Evolutionary conservation across 805 yeast species (phyloP).

Genomic region (Candida pseudoglaebosa): DNA sequence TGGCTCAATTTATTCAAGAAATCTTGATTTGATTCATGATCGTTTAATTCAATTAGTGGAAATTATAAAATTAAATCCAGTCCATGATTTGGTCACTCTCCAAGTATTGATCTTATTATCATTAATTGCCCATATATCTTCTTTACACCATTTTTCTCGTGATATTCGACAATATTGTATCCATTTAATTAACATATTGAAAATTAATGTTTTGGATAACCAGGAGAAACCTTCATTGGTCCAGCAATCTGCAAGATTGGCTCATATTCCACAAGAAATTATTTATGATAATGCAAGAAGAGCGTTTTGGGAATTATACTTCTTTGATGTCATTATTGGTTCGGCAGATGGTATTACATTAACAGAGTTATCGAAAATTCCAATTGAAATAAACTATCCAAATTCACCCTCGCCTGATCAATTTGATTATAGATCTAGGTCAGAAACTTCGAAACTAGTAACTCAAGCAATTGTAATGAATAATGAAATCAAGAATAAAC

Average conservation of each 20-base stretch:
- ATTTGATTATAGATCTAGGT: slow-evolving; percentile 36
- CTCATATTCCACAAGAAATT: slow-evolving; percentile 9
- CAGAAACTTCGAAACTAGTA: slow-evolving; percentile 15
- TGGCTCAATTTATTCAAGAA: slow-evolving; percentile 10
- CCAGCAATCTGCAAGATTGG: slow-evolving; percentile 13
- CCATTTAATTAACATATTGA: slow-evolving; percentile 31
- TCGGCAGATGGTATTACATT: slow-evolving; percentile 46
- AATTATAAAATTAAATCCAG: slow-evolving; percentile 9
- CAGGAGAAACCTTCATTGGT: slow-evolving; percentile 2
- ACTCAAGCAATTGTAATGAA: slow-evolving; percentile 40
- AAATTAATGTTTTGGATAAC: slow-evolving; percentile 36
- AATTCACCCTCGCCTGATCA: slow-evolving; percentile 23
- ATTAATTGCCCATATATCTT: slow-evolving; percentile 48
- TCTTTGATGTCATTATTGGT: slow-evolving; percentile 50
- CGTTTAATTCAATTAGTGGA: slow-evolving; percentile 16
- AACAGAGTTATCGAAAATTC: slow-evolving; percentile 31
- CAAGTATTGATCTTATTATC: slow-evolving; percentile 40
- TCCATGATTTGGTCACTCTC: slow-evolving; percentile 39
- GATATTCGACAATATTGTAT: slow-evolving; percentile 41
- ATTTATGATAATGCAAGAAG: slow-evolving; percentile 36
- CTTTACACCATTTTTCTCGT: slow-evolving; percentile 44
- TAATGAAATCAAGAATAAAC: slow-evolving; percentile 38
- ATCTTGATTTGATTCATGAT: slow-evolving; percentile 13
- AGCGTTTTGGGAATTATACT: slow-evolving; percentile 50
- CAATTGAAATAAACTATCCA: slow-evolving; percentile 39